Evolutionary conservation across 805 yeast species (phyloP), one percentile per base, ranked within the genome.

Genomic region (Brettanomyces bruxellensis): DNA sequence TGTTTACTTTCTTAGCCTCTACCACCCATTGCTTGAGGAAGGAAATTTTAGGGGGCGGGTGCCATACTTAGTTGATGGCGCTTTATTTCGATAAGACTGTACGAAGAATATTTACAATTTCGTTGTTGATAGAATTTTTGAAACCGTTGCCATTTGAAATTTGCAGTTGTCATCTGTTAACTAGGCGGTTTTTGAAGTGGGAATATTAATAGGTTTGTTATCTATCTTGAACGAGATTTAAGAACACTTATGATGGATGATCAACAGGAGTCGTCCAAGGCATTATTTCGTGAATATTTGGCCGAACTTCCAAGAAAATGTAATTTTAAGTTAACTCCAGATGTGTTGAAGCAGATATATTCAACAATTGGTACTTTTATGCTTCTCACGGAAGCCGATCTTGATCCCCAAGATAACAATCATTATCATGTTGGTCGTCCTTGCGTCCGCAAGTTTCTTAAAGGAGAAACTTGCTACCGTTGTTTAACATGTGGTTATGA

Each of bases 391-490:
- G 46, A 44, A 4, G 32, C 38, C 4, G 51, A 55, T 41, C 45
- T 55, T 14, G 53, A 46, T n/a, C 54, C 61, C 45, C 56, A 61
- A 14, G 51, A 54, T 7, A 45, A 44, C 28, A 48, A 54, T 35
- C 60, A 59, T 39, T 55, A 51, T 51, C 95, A 86, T 57, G 71
- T 75, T 22, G 75, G 79, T 14, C 69, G 86, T 61, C 83, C 91
- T 0, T 87, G 95, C 61, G 83, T 87, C 2, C 69, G 82, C 22
- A 79, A 80, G 44, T 83, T 87, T 55, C 70, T 76, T 41, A 75
- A 79, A 43, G 95, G 95, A 5, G 95, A 86, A 58, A 89, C 93
- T 0, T 82, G 87, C 3, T 84, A 84, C 58, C 70, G 89, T 38
- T 87, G 95, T 58, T 55, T 79, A 34, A 75, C 90, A 34, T 72